Evolutionary conservation across 306 rosid species (phyloP), one percentile per base, ranked within the genome.

Genomic region (Prunus mume): DNA sequence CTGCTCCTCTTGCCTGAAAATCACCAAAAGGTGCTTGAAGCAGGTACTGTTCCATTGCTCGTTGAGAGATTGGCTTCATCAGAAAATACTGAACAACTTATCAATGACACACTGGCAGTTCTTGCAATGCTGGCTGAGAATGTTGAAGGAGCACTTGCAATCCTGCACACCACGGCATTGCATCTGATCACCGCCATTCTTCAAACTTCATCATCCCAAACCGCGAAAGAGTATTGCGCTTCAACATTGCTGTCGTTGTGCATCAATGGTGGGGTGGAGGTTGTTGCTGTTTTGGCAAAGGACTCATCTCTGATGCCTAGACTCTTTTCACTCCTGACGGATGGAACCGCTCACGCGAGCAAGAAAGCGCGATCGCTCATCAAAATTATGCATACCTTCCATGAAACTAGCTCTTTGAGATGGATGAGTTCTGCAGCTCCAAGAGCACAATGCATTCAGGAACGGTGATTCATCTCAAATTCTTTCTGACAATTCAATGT

Each of bases 341-440:
- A 87, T 2, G 97, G 91, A 9, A 86, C 85, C 41, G 45, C 83
- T 68, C 82, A 83, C 20, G 89, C 93, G 0, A 72, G 80, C 3
- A 94, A 90, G 86, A 91, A 94, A 79, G 91, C 94, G 0, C 84
- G 95, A 0, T 83, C 84, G 12, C 90, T 94, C 30, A 85, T 94
- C 65, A 89, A 76, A 34, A 69, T 90, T 78, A 77, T 94, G 6
- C 98, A 88, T 0, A 88, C 84, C 54, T 89, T 83, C 57, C 77
- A 71, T 15, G 91, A 89, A 78, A 73, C 90, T 4, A 80, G 74
- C 57, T 51, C 56, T 43, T 82, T 84, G 5, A 46, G 77, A 65
- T 82, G 86, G 79, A 74, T 69, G 72, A 75, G 78, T 57, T 78
- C 90, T 1, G 76, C 85, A 0, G 78, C 52, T 75, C 34, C 72